phyloP scores from a whole-genome alignment of 2,329 filamentous ascomycete genomes.

The Aspergillus phoenicis region DNA sequence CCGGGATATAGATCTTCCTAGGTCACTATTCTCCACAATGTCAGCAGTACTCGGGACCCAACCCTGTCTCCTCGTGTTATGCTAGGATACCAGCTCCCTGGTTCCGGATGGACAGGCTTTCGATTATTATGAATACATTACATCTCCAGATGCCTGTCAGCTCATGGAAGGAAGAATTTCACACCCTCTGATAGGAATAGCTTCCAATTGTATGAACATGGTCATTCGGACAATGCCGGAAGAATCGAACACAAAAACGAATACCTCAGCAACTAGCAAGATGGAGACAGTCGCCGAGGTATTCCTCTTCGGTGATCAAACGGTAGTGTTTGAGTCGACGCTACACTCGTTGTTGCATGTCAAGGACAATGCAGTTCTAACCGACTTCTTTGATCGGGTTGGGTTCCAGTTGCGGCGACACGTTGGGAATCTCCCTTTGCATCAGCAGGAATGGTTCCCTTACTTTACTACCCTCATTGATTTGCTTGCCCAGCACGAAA shows the following conservation, averaged over 20 bases:
- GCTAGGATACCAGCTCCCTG: background rate
- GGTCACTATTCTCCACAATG: background rate
- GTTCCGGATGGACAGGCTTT: background rate
- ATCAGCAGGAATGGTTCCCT: constrained; percentile 11
- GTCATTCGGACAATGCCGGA: constrained; percentile 2
- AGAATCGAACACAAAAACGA: background rate
- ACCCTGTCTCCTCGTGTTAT: background rate
- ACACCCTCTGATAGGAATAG: background rate
- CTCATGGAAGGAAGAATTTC: background rate
- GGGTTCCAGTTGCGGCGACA: constrained; percentile 6
- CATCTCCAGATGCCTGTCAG: background rate
- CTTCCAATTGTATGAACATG: constrained; percentile 19
- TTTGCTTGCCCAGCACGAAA: constrained; percentile 8
- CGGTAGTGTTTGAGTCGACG: constrained; percentile 4
- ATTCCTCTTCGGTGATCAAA: constrained; percentile 13
- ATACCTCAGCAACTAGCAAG: background rate
- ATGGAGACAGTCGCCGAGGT: background rate
- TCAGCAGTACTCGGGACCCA: background rate
- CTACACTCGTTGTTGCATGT: constrained; percentile 6
- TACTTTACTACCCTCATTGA: constrained; percentile 13
- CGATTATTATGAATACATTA: background rate
- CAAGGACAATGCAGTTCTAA: constrained; percentile 10
- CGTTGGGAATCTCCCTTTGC: constrained; percentile 3
- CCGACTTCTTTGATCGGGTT: constrained; percentile 11
- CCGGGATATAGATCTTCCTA: background rate